These are phyloP conservation scores for Paraglomus brasilianum DNA, from an alignment of 192 early-diverging fungal genomes.

Conservation along the genomic window DNA sequence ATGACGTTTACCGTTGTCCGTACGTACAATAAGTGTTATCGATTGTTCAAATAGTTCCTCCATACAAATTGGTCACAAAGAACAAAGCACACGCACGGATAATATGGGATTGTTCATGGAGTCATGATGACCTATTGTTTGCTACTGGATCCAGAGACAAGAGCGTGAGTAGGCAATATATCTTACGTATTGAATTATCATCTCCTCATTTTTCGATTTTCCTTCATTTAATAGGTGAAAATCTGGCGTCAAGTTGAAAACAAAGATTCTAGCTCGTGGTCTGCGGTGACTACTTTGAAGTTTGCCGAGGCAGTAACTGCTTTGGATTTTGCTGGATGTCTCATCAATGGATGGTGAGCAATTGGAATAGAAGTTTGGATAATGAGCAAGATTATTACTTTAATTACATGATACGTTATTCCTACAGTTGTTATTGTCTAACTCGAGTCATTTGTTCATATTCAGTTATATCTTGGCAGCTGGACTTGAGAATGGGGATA, in stretches of 20 bases:
- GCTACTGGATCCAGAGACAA: constrained; percentile 94
- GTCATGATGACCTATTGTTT: constrained; percentile 74
- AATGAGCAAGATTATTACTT: too few relatives aligned
- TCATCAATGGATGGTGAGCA: constrained; percentile 39
- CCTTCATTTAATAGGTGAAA: constrained; percentile 51
- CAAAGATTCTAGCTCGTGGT: constrained; percentile 34
- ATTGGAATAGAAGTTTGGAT: background rate
- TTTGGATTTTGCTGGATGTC: constrained; percentile 68
- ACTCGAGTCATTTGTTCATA: background rate
- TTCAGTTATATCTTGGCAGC: constrained; percentile 68
- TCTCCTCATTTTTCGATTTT: background rate
- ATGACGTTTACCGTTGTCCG: background rate
- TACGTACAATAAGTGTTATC: background rate
- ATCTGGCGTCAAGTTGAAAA: constrained; percentile 58
- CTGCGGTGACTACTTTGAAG: constrained; percentile 65
- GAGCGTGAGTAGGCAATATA: constrained; percentile 46
- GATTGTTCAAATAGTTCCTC: constrained; percentile 32
- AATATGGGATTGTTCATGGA: constrained; percentile 90
- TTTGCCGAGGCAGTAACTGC: constrained; percentile 82
- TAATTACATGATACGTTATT: too few relatives aligned
- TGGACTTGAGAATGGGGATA: constrained; percentile 80
- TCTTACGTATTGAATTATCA: background rate
- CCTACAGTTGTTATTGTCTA: background rate
- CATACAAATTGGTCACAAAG: constrained; percentile 59
- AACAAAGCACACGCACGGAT: constrained; percentile 89